Evolutionary conservation across 345 rosid species (phyloP).

Genomic region (Gossypium bickii): DNA sequence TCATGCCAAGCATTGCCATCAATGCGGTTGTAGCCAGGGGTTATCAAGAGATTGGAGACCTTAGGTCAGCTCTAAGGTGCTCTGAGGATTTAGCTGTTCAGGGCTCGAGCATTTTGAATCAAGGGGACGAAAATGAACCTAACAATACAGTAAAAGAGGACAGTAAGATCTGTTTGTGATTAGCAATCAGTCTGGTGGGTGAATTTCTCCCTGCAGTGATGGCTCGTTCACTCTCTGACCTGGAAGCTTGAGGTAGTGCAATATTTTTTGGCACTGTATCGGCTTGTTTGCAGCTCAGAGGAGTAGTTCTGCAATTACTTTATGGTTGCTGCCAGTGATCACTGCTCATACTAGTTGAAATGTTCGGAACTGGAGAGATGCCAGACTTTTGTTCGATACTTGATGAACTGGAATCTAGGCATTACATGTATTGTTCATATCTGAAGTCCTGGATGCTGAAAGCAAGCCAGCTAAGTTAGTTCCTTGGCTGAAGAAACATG

Average conservation of each 20-base stretch:
- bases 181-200: background rate
- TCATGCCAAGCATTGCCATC: conserved; percentile 38
- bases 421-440: no score
- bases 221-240: background rate
- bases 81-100: conserved; percentile 24
- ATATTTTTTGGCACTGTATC: background rate
- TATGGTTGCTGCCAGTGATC: background rate
- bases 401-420: no score
- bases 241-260: background rate
- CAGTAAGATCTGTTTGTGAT: background rate
- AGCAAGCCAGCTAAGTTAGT: no score
- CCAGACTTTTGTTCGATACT: no score
- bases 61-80: conserved; percentile 34
- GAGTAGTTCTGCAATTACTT: background rate
- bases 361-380: background rate
- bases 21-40: conserved; percentile 31
- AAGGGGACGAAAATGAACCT: background rate
- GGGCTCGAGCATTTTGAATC: conserved; percentile 1
- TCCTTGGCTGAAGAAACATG: no score
- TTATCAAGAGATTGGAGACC: conserved; percentile 43
- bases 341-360: background rate
- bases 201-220: background rate
- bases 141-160: background rate
- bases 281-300: background rate
- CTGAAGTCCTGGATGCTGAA: no score